Evolutionary conservation across 2,329 filamentous ascomycete genomes (phyloP).

Genomic region (Malbranchea zuffiana): DNA sequence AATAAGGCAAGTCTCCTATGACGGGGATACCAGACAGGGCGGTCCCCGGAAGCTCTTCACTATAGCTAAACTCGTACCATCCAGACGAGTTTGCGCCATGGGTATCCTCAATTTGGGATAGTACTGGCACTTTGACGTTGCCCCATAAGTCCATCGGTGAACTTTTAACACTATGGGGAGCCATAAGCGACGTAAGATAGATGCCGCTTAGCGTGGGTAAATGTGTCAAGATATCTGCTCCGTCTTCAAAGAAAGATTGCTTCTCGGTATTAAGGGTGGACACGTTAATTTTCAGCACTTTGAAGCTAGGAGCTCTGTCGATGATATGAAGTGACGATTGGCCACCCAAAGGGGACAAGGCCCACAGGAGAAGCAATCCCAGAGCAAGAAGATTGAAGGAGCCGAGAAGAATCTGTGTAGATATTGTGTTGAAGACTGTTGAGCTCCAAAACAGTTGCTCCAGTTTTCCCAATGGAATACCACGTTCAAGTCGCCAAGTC

Average conservation of each 20-base stretch:
- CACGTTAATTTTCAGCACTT: slow-evolving; percentile 1
- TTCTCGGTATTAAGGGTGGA: slow-evolving; percentile 7
- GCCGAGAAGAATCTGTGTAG: slow-evolving; percentile 10
- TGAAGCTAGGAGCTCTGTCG: background rate
- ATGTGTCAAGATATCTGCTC: background rate
- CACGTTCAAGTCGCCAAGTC: slow-evolving; percentile 10
- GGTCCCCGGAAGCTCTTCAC: slow-evolving; percentile 1
- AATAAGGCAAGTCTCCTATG: background rate
- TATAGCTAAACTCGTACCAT: slow-evolving; percentile 4
- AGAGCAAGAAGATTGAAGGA: slow-evolving; percentile 11
- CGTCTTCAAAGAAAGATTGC: slow-evolving; percentile 6
- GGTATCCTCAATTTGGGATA: slow-evolving; percentile 3
- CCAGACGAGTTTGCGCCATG: slow-evolving; percentile 7
- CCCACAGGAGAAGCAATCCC: slow-evolving; percentile 10
- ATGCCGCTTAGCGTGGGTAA: slow-evolving; percentile 5
- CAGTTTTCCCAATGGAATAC: slow-evolving; percentile 7
- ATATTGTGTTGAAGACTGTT: slow-evolving; percentile 10
- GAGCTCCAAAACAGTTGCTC: slow-evolving; percentile 12
- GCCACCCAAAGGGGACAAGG: slow-evolving; percentile 7
- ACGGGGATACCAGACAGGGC: slow-evolving; percentile 10
- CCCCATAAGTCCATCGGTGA: slow-evolving; percentile 10
- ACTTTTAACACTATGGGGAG: slow-evolving; percentile 3
- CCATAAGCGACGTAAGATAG: slow-evolving; percentile 11
- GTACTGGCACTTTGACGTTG: slow-evolving; percentile 12
- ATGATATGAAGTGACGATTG: slow-evolving; percentile 12